These are phyloP conservation scores for Backusella macrospora DNA, from an alignment of 192 early-diverging fungal genomes.

Conservation along the genomic window DNA sequence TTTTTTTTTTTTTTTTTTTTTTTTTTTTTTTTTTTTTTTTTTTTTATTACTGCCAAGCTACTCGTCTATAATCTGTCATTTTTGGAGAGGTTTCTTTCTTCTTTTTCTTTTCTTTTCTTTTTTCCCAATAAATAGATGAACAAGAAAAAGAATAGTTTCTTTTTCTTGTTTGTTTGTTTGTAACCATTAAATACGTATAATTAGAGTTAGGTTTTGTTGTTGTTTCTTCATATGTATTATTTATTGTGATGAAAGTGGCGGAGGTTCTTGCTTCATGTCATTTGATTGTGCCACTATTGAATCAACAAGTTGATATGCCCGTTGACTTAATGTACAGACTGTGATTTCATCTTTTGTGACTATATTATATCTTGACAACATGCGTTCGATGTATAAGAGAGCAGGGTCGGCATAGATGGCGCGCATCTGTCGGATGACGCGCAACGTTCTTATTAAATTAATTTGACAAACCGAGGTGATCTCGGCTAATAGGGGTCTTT, in stretches of 20 bases:
- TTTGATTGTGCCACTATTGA: background rate
- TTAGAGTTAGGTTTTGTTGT: background rate
- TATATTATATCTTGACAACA: background rate
- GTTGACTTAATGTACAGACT: constrained; percentile 2
- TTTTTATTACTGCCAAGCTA: too few species aligned
- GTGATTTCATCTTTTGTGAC: background rate
- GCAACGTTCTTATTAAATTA: constrained; percentile 21
- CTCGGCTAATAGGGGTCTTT: constrained; percentile 5
- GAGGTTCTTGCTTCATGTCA: background rate
- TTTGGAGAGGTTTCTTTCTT: too few species aligned
- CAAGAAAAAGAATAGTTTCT: too few species aligned
- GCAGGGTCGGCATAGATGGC: background rate
- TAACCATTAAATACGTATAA: too few species aligned
- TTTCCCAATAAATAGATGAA: too few species aligned
- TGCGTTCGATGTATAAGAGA: constrained; percentile 17
- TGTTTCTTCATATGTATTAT: background rate
- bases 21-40: too few species aligned
- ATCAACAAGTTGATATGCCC: constrained; percentile 2
- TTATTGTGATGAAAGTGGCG: background rate
- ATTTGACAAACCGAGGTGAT: constrained; percentile 20
- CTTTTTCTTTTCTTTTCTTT: too few species aligned
- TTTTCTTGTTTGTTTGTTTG: too few species aligned
- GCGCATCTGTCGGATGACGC: background rate
- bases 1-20: too few species aligned
- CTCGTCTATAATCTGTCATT: too few species aligned